A percentile compares a stretch with the other conserved stretches of the same genome.
phyloP scores from a whole-genome alignment of 495 filamentous ascomycete species.

The Aspergillus campestris region DNA sequence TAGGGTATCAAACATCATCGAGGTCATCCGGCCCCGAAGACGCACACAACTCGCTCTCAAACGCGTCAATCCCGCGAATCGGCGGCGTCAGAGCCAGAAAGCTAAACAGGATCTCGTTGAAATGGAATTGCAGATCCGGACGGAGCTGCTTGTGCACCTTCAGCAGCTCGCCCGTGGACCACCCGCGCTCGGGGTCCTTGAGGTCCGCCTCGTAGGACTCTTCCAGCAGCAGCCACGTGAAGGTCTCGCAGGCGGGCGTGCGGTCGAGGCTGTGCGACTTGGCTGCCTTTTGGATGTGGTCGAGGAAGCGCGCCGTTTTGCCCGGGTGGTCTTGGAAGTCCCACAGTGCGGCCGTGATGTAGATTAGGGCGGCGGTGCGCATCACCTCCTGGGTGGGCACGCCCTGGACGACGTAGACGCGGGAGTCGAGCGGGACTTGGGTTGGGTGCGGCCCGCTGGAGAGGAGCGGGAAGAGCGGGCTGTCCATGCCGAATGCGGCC shows the following conservation, averaged over 20 bases:
- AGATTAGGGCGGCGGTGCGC: slow-evolving; percentile 34
- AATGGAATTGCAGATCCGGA: slow-evolving; percentile 34
- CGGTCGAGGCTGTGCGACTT: slow-evolving; percentile 29
- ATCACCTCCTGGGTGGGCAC: slow-evolving; percentile 30
- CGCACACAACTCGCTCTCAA: slow-evolving; percentile 21
- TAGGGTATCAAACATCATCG: background rate
- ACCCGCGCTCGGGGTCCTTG: slow-evolving; percentile 30
- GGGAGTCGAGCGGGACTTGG: slow-evolving; percentile 29
- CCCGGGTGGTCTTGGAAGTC: slow-evolving; percentile 25
- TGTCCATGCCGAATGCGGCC: slow-evolving; percentile 30
- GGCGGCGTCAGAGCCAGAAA: slow-evolving; percentile 27
- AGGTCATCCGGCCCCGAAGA: background rate
- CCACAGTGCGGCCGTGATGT: slow-evolving; percentile 33
- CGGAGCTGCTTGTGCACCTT: slow-evolving; percentile 29
- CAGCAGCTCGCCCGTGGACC: slow-evolving; percentile 33
- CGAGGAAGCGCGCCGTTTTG: slow-evolving; percentile 30
- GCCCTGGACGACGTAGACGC: slow-evolving; percentile 32
- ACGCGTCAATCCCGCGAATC: slow-evolving; percentile 25
- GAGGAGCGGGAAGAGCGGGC: slow-evolving; percentile 32
- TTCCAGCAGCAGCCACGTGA: slow-evolving; percentile 36
- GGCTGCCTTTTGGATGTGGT: slow-evolving; percentile 17
- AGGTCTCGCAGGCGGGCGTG: slow-evolving; percentile 33
- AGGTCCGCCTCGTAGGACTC: slow-evolving; percentile 30
- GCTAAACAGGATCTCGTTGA: slow-evolving; percentile 36
- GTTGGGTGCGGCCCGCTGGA: slow-evolving; percentile 39